These are phyloP conservation scores for Sicyos edulis DNA, from an alignment of 306 rosid genomes.

Conservation along the genomic window DNA sequence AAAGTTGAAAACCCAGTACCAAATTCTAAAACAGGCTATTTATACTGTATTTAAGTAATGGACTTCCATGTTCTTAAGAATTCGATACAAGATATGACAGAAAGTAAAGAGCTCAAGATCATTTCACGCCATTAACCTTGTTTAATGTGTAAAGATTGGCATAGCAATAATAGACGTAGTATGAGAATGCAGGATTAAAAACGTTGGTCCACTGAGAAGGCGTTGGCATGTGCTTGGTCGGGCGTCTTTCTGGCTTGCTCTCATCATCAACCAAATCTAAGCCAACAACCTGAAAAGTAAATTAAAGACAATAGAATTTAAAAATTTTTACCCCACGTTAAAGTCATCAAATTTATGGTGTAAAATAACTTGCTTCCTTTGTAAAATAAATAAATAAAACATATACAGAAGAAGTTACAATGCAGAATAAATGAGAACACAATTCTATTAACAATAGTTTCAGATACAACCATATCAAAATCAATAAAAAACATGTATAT, in stretches of 20 bases:
- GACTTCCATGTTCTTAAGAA: too few relatives aligned
- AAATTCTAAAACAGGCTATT: too few relatives aligned
- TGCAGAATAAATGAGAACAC: not conserved
- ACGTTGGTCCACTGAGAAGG: constrained; percentile 95
- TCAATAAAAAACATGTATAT: not conserved
- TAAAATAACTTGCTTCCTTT: not conserved
- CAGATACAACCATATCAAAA: not conserved
- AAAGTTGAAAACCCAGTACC: too few relatives aligned
- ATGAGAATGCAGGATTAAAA: constrained; percentile 93
- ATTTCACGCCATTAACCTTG: constrained; percentile 44
- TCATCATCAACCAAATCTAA: constrained; percentile 96
- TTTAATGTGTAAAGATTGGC: constrained; percentile 89
- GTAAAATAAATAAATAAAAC: not conserved
- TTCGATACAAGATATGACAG: not conserved
- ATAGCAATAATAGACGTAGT: constrained; percentile 89
- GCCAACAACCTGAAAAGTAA: constrained; percentile 64
- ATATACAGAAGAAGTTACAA: not conserved
- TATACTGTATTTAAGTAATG: too few relatives aligned
- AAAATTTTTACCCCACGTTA: not conserved
- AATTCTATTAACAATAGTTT: not conserved
- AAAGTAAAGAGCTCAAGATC: not conserved
- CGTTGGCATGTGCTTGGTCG: constrained; percentile 97
- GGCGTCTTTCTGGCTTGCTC: constrained; percentile 96
- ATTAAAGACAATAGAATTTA: not conserved
- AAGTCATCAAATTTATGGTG: too few relatives aligned